Evolutionary conservation across 805 yeast genomes (phyloP), one percentile per base, ranked within the genome.

Genomic region (Maudiozyma barnettii): DNA sequence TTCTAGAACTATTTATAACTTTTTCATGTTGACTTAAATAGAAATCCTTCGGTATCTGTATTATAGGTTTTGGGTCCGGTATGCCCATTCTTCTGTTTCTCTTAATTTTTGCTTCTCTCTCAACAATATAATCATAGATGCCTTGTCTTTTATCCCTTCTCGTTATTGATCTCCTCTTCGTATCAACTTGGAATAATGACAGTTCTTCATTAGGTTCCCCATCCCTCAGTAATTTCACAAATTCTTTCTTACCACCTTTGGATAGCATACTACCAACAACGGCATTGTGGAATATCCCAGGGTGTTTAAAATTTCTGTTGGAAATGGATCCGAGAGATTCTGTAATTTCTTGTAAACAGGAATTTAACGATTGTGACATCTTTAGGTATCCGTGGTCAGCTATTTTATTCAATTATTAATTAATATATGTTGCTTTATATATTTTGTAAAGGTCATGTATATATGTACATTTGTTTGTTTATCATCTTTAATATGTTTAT

Each of bases 241-340:
- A 79, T 23, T 55, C 56, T 21, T 49, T 50, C 18, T 55, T 55
- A 10, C 46, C 44, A 22, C 45, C 44, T 8, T 26, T 71, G 69
- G 12, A 79, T 78, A 43, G 68, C 64, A 52, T 44, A 30, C 49
- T 48, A 22, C 71, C 64, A 9, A 78, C 69, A 16, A 81, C 65
- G 2, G 88, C 82, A 55, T 82, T 82, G 37, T 83, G 77, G 60
- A 82, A 82, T 4, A 79, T 73, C 0, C 87, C 86, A 0, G 84
- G 78, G 0, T 74, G 70, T 19, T 71, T 62, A 60, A 81, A 81
- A 46, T 76, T 66, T 3, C 74, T 67, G 9, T 67, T 59, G 22
- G 68, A 61, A 9, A 78, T 58, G 1, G 73, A 66, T n/a, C 67
- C 68, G 5, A 69, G 56, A 44, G 73, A 62, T 41, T 66, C 64